Evolutionary conservation across 2,329 filamentous ascomycete species (phyloP).

Genomic region (Sodiomyces alkalinus): DNA sequence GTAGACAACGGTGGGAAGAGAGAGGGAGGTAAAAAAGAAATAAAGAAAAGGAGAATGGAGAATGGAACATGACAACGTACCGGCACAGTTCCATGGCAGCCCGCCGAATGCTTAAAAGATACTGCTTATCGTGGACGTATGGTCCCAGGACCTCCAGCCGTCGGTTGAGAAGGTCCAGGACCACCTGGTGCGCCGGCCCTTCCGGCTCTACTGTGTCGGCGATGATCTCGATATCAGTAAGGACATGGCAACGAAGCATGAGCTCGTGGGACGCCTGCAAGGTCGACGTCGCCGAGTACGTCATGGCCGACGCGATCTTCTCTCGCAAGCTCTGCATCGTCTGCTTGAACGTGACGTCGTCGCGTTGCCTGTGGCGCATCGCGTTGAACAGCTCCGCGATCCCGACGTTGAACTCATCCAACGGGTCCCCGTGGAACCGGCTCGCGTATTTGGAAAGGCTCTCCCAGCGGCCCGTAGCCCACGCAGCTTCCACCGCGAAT

Average conservation of each 20-base stretch:
- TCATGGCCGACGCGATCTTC: slow-evolving; percentile 58
- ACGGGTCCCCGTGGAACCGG: slow-evolving; percentile 33
- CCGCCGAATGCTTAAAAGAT: slow-evolving; percentile 70
- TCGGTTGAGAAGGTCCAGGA: slow-evolving; percentile 45
- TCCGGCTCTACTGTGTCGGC: slow-evolving; percentile 30
- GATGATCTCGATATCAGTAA: slow-evolving; percentile 77
- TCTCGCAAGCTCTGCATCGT: slow-evolving; percentile 51
- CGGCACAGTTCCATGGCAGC: slow-evolving; percentile 71
- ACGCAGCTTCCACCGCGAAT: slow-evolving; percentile 81
- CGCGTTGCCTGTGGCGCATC: slow-evolving; percentile 37
- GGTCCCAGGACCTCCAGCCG: slow-evolving; percentile 83
- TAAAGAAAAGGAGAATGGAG: too few species aligned
- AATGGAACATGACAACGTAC: too few species aligned
- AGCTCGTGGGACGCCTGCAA: slow-evolving; percentile 71
- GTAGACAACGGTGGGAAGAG: background rate
- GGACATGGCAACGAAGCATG: slow-evolving; percentile 73
- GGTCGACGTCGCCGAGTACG: slow-evolving; percentile 61
- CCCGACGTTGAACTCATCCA: slow-evolving; percentile 66
- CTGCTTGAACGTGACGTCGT: slow-evolving; percentile 35
- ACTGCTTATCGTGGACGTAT: slow-evolving; percentile 87
- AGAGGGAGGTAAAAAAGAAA: too few species aligned
- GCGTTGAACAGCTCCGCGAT: slow-evolving; percentile 46
- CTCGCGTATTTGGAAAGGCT: slow-evolving; percentile 53
- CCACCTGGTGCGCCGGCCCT: slow-evolving; percentile 21
- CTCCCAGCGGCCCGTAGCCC: slow-evolving; percentile 74